Percentiles rank a stretch among this genome's conserved stretches.
Evolutionary conservation across 352 stramenopile genomes (phyloP).

Genomic region (Phytophthora chlamydospora): DNA sequence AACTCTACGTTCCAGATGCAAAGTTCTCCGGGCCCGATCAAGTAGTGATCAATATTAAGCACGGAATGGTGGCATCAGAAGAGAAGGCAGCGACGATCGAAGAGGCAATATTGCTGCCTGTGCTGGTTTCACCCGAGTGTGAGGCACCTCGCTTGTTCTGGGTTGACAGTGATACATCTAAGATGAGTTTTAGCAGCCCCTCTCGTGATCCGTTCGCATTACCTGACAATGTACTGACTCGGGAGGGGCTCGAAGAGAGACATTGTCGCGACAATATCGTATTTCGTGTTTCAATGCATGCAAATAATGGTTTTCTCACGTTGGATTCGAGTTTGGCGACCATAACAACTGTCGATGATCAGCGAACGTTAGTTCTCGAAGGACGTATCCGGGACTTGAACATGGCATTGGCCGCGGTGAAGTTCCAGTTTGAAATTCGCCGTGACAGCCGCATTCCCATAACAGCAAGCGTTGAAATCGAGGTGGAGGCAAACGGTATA

Average conservation of each 20-base stretch:
- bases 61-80: background rate
- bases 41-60: conserved; percentile 38
- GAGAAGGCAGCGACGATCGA: background rate
- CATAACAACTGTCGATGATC: background rate
- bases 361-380: conserved; percentile 13
- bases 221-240: conserved; percentile 19
- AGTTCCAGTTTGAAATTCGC: conserved; percentile 27
- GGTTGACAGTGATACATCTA: conserved; percentile 12
- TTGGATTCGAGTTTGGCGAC: background rate
- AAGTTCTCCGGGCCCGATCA: conserved; percentile 51
- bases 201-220: conserved; percentile 4
- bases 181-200: conserved; percentile 5
- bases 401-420: conserved; percentile 14
- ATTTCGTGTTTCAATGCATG: conserved; percentile 17
- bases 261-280: conserved; percentile 32
- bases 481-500: background rate
- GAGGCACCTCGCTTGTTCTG: conserved; percentile 13
- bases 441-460: conserved; percentile 5
- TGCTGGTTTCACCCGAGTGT: conserved; percentile 23
- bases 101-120: conserved; percentile 16
- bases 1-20: conserved; percentile 34
- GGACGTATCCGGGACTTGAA: conserved; percentile 25
- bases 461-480: conserved; percentile 13
- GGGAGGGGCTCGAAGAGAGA: conserved; percentile 32
- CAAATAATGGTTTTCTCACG: conserved; percentile 11